These are phyloP conservation scores for Porphyrellus sp. DNA, from an alignment of 1,284 basidiomycete genomes.

Conservation along the genomic window DNA sequence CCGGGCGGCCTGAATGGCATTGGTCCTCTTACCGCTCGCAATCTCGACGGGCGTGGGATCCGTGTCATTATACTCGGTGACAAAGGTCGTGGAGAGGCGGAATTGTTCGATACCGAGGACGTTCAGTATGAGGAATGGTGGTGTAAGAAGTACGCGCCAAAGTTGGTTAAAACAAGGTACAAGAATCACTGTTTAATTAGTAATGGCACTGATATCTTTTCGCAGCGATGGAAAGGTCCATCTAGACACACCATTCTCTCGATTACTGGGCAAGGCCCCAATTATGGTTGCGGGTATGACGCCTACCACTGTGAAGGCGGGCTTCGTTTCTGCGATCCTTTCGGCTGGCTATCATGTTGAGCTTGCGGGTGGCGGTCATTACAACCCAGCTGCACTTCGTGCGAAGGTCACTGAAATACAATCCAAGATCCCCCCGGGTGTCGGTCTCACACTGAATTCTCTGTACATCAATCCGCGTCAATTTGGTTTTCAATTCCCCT, in stretches of 20 bases:
- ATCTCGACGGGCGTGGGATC: slow-evolving; percentile 90
- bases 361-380: slow-evolving; percentile 96
- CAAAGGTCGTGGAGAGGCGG: slow-evolving; percentile 80
- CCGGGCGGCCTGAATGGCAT: slow-evolving; percentile 94
- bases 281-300: slow-evolving; percentile 99
- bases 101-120: slow-evolving; percentile 70
- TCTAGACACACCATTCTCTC: slow-evolving; percentile 95
- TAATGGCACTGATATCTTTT: slow-evolving; percentile 13
- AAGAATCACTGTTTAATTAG: slow-evolving; percentile 15
- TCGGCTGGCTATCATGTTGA: slow-evolving; percentile 96
- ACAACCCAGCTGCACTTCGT: slow-evolving; percentile 85
- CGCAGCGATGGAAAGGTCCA: slow-evolving; percentile 83
- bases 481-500: slow-evolving; percentile 93
- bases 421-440: slow-evolving; percentile 75
- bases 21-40: slow-evolving; percentile 85
- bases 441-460: slow-evolving; percentile 91
- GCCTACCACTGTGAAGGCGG: slow-evolving; percentile 88
- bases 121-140: slow-evolving; percentile 86
- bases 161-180: slow-evolving; percentile 86
- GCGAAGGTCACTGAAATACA: slow-evolving; percentile 89
- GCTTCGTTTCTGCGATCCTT: slow-evolving; percentile 89
- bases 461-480: slow-evolving; percentile 99
- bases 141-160: slow-evolving; percentile 85
- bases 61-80: slow-evolving; percentile 85
- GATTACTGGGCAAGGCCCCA: slow-evolving; percentile 91